Conservation (phyloP, 805 yeast genomes). For the Pichia manshurica region DNA sequence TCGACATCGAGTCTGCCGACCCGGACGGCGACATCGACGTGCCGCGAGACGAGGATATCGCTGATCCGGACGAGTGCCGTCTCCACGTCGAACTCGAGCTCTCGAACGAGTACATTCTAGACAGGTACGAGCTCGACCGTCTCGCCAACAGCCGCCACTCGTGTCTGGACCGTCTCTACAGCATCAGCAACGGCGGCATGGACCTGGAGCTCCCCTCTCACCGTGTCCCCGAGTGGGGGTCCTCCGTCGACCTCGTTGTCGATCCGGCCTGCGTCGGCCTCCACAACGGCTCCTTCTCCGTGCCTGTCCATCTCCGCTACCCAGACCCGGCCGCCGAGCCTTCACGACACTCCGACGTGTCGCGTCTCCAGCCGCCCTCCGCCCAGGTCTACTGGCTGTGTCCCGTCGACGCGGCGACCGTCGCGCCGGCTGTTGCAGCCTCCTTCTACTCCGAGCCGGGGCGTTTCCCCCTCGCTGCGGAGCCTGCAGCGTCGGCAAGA, state of each 20-base stretch:
- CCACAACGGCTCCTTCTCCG: conserved; percentile 18
- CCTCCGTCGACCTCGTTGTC: conserved; percentile 17
- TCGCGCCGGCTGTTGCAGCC: background rate
- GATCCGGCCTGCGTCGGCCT: conserved; percentile 13
- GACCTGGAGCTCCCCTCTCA: conserved; percentile 31
- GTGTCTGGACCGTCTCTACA: conserved; percentile 11
- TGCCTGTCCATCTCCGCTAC: conserved; percentile 31
- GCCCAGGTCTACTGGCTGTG: conserved; percentile 31
- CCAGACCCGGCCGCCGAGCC: conserved; percentile 19
- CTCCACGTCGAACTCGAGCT: conserved; percentile 22
- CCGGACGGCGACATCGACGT: conserved; percentile 7
- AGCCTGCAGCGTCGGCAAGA: background rate
- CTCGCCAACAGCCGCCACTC: background rate
- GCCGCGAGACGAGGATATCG: conserved; percentile 9
- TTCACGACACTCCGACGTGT: no score
- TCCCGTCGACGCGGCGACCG: conserved; percentile 11
- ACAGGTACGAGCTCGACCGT: conserved; percentile 23
- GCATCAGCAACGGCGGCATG: conserved; percentile 18
- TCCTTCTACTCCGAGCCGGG: conserved; percentile 4
- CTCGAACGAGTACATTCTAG: conserved; percentile 25
- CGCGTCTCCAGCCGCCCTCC: no score
- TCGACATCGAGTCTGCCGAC: conserved; percentile 18
- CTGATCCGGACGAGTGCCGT: conserved; percentile 15
- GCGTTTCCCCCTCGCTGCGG: background rate
- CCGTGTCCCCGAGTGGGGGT: conserved; percentile 23